These are phyloP conservation scores for Endocarpon pusillum DNA, from an alignment of 495 filamentous ascomycete genomes.

Conservation along the genomic window DNA sequence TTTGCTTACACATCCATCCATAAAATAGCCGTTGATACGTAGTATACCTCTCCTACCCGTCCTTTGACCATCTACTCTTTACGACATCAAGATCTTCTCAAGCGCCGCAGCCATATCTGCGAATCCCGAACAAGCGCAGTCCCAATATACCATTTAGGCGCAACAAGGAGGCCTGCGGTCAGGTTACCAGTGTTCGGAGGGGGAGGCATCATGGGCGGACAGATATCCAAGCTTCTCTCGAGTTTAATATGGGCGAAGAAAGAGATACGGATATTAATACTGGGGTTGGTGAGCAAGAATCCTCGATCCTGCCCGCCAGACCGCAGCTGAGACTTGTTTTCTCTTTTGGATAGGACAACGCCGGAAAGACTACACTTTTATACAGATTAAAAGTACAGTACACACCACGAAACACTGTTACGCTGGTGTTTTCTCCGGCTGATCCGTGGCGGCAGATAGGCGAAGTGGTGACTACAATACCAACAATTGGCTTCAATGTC, in stretches of 20 bases:
- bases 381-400: slow-evolving; percentile 77
- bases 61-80: too few relatives aligned
- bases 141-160: too few relatives aligned
- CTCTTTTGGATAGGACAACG: slow-evolving; percentile 59
- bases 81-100: too few relatives aligned
- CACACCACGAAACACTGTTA: neutral
- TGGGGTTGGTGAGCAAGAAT: slow-evolving; percentile 60
- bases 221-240: slow-evolving; percentile 57
- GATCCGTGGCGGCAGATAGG: slow-evolving; percentile 52
- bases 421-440: neutral
- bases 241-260: slow-evolving; percentile 76
- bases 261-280: slow-evolving; percentile 89
- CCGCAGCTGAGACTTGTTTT: slow-evolving; percentile 10
- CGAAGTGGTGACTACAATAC: slow-evolving; percentile 96
- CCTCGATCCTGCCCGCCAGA: slow-evolving; percentile 1
- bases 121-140: too few relatives aligned
- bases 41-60: too few relatives aligned
- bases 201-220: slow-evolving; percentile 49
- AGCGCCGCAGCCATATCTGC: too few relatives aligned
- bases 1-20: too few relatives aligned
- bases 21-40: too few relatives aligned
- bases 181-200: too few relatives aligned
- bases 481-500: slow-evolving; percentile 98
- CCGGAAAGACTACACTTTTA: slow-evolving; percentile 90
- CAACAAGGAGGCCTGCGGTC: too few relatives aligned